These are phyloP conservation scores for Lentinula lateritia DNA, from an alignment of 768 basidiomycete genomes.

Conservation along the genomic window DNA sequence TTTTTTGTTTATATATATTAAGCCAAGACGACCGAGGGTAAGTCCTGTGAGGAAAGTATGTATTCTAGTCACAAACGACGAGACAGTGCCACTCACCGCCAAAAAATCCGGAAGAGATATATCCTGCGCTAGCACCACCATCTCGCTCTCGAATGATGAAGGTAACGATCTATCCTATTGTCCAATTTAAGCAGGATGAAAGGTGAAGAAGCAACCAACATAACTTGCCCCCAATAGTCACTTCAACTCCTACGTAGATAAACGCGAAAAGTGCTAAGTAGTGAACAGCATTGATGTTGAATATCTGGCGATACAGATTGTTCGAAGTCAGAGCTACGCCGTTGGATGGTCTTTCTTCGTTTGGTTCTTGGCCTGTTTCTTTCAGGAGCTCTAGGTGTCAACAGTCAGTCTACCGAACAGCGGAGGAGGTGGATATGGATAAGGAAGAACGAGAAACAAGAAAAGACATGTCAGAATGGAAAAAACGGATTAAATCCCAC, in stretches of 20 bases:
- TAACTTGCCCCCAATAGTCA: slow-evolving; percentile 31
- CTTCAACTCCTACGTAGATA: slow-evolving; percentile 39
- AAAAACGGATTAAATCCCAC: slow-evolving; percentile 19
- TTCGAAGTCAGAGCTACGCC: slow-evolving; percentile 15
- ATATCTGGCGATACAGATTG: slow-evolving; percentile 28
- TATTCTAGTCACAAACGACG: neutral
- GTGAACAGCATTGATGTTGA: slow-evolving; percentile 29
- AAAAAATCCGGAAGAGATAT: slow-evolving; percentile 30
- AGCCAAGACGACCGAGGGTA: slow-evolving; percentile 44
- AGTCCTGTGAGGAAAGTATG: slow-evolving; percentile 23
- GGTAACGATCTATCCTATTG: slow-evolving; percentile 39
- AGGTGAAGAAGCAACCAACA: neutral
- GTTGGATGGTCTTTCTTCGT: slow-evolving; percentile 22
- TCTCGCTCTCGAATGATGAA: slow-evolving; percentile 32
- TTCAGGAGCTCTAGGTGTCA: slow-evolving; percentile 18
- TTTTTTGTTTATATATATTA: slow-evolving; percentile 45
- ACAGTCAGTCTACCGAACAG: neutral
- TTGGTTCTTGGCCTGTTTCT: slow-evolving; percentile 19
- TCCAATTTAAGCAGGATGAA: too few species aligned
- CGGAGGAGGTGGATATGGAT: neutral
- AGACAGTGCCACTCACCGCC: neutral
- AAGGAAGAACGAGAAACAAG: neutral
- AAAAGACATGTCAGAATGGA: too few species aligned
- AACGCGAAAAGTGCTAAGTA: slow-evolving; percentile 30
- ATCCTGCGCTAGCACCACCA: slow-evolving; percentile 32